Base-by-base conservation (phyloP, 495 filamentous ascomycete genomes). In the Neurospora africana region DNA sequence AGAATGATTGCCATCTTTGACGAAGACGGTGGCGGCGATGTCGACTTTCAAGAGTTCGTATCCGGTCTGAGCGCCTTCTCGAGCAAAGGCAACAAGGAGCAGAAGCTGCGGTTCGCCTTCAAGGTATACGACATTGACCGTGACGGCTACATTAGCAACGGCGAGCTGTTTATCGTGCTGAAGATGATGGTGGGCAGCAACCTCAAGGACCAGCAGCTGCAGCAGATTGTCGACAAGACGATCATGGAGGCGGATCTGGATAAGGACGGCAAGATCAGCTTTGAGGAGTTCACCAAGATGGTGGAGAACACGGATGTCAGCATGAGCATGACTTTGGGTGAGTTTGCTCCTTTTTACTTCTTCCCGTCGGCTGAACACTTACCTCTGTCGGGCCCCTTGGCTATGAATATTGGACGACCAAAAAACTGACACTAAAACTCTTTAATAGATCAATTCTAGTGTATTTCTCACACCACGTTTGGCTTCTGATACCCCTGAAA, bases 111-210 rank as follows among this genome's bases (percentile, higher is more conserved):
- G 36, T 99, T 99, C 79, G 95, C 95, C 61, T 99, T 99, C 88
- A 96, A 97, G 82, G 95, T 99, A 68, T 99, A 99, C 85, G 95
- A 99, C 81, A 98, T 99, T 75, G 95, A 99, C 84, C 91, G 95
- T 37, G 95, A 99, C 83, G 95, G 96, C 6, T 99, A 92, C 82
- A 99, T 99, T 77, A 95, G 92, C 84, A 99, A 99, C 82, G 95
- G 95, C 73, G 95, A 99, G 85, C 86, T 99, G 58, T 99, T 98
- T 81, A 98, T 99, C 79, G 95, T 99, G 78, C 86, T 99, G 75
- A 99, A 99, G 90, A 99, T 99, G 95, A 99, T 99, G 95, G 95
- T 99, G 74, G 95, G 95, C 65, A 98, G 93, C 84, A 99, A 99
- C 83, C 83, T 99, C 78, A 99, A 99, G 88, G 96, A 99, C 80